phyloP scores from a whole-genome alignment of 1,139 yeast species.

The Pichia sp. region DNA sequence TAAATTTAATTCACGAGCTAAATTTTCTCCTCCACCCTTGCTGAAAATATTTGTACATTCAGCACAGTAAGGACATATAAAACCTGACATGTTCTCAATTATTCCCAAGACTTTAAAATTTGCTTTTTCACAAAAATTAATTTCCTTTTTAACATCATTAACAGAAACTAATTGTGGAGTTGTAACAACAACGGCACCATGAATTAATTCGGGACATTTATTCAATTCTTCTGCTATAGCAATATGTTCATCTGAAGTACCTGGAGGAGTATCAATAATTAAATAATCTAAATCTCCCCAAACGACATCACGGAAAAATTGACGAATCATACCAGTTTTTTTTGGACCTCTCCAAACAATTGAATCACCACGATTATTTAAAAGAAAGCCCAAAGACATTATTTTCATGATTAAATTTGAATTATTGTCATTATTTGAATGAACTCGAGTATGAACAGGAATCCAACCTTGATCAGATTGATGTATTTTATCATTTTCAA shows the following conservation, averaged over 20 bases:
- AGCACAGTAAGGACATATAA: conserved; percentile 88
- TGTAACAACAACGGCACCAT: conserved; percentile 91
- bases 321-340: conserved; percentile 96
- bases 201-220: conserved; percentile 59
- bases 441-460: conserved; percentile 54
- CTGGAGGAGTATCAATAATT: conserved; percentile 96
- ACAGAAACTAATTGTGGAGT: conserved; percentile 95
- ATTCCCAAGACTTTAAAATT: conserved; percentile 75
- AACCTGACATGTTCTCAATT: conserved; percentile 96
- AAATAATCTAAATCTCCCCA: conserved; percentile 87
- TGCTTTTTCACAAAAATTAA: conserved; percentile 87
- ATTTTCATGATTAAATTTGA: no score
- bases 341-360: conserved; percentile 99
- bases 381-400: conserved; percentile 87
- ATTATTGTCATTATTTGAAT: not conserved
- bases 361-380: conserved; percentile 78
- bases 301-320: conserved; percentile 80
- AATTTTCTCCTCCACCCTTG: conserved; percentile 81
- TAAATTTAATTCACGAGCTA: conserved; percentile 56
- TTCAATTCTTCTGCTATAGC: conserved; percentile 89
- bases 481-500: conserved; percentile 71
- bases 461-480: conserved; percentile 86
- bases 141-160: conserved; percentile 89
- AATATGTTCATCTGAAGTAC: conserved; percentile 96
- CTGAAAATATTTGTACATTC: conserved; percentile 91